Conservation (phyloP, 2,329 filamentous ascomycete species). For the Ophiocordyceps unilateralis region DNA sequence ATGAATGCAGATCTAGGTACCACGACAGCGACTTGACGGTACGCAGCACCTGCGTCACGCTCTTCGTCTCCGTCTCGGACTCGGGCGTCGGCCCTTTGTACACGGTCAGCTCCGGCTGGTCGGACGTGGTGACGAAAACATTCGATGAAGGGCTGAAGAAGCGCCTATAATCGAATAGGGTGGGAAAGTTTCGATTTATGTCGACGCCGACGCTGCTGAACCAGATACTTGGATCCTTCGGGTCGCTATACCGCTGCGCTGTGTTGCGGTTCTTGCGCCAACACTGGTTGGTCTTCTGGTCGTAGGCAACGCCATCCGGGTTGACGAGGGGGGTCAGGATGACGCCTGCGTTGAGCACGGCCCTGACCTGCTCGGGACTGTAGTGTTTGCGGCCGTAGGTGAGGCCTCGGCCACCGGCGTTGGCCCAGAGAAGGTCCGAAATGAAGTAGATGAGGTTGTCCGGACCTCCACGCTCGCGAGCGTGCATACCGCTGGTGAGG, state of each 20-base stretch:
- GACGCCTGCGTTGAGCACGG: conserved; percentile 32
- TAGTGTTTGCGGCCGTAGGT: conserved; percentile 33
- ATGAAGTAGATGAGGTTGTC: conserved; percentile 41
- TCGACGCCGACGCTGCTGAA: conserved; percentile 25
- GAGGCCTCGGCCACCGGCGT: conserved; percentile 28
- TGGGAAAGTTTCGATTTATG: conserved; percentile 40
- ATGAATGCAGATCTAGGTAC: conserved; percentile 43
- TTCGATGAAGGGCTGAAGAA: conserved; percentile 17
- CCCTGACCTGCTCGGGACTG: conserved; percentile 31
- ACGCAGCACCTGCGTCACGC: conserved; percentile 33
- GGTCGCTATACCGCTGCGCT: not conserved
- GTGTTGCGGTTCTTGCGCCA: conserved; percentile 39
- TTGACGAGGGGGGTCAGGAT: conserved; percentile 35
- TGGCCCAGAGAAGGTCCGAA: conserved; percentile 35
- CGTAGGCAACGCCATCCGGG: conserved; percentile 34
- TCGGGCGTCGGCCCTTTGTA: conserved; percentile 33
- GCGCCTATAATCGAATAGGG: conserved; percentile 34
- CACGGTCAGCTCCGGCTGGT: conserved; percentile 3
- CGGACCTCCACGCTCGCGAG: conserved; percentile 38
- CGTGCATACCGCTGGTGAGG: conserved; percentile 27
- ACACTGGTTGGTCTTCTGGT: conserved; percentile 29
- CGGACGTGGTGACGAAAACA: not conserved
- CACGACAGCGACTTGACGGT: conserved; percentile 31
- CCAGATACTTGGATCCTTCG: not conserved
- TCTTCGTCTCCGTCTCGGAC: conserved; percentile 39